Evolutionary conservation across 2,329 filamentous ascomycete species (phyloP), one percentile per base, ranked within the genome.

Genomic region (Pseudogymnoascus pannorum): DNA sequence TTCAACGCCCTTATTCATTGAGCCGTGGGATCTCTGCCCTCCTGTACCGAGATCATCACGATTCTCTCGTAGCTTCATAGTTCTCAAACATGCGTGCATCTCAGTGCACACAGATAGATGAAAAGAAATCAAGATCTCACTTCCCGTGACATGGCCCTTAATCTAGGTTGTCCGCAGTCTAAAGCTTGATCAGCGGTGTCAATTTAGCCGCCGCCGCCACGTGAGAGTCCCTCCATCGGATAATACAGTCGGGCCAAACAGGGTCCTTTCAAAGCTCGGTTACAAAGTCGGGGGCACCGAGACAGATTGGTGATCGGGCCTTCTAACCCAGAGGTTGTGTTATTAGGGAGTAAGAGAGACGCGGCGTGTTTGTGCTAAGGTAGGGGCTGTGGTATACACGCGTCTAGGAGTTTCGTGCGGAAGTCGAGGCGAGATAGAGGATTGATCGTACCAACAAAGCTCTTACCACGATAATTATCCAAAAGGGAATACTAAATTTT

Each of bases 201-300:
- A n/a, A 48, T 48, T 48, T 48, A 48, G 42, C 42, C 42, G 42
- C 42, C 20, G 42, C 42, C 42, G 11, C 40, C 40, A 48, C 42
- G 42, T 26, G 42, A 48, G 40, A 6, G 4, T 8, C 36, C 7
- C 9, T 18, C 22, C 18, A 20, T 24, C 42, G 42, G 42, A 48
- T 20, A 48, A 48, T 24, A 14, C 5, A 8, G 42, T n/a, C 11
- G 42, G 20, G 11, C 20, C 42, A 20, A 24, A 24, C 20, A 48
- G 24, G 20, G 42, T n/a, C 42, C 24, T 48, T 48, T n/a, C 42
- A 24, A 48, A 48, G 42, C 20, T 48, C 24, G 20, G 42, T 20
- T 48, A 20, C 22, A 12, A 48, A 2, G 24, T 5, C 42, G 20
- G 42, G 24, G 42, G 42, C 20, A 20, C 42, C 42, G 42, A 14